phyloP scores from a whole-genome alignment of 1,139 yeast genomes.

The Diutina sp. region DNA sequence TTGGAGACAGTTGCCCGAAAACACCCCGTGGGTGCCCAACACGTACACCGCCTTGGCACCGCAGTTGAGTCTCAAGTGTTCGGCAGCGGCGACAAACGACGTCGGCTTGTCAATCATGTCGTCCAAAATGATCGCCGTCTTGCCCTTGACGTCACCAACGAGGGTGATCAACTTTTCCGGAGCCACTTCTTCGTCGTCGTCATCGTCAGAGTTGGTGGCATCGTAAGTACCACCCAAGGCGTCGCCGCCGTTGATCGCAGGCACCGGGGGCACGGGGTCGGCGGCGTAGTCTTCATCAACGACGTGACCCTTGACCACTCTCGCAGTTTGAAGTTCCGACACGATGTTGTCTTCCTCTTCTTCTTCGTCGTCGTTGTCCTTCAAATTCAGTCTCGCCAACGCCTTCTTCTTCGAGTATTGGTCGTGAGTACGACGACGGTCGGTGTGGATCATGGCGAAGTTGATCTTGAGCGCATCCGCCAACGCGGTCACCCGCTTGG shows the following conservation, averaged over 20 bases:
- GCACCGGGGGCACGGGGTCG: neutral
- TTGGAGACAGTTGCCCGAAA: slow-evolving; percentile 78
- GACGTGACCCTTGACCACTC: slow-evolving; percentile 94
- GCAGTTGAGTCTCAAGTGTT: slow-evolving; percentile 86
- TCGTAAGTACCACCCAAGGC: slow-evolving; percentile 82
- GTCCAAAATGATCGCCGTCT: slow-evolving; percentile 87
- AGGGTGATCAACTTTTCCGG: slow-evolving; percentile 85
- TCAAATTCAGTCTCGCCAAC: slow-evolving; percentile 16
- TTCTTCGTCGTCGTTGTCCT: slow-evolving; percentile 34
- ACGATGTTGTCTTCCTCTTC: slow-evolving; percentile 57
- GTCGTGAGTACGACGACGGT: slow-evolving; percentile 82
- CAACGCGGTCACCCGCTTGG: slow-evolving; percentile 91
- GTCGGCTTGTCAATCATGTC: slow-evolving; percentile 96
- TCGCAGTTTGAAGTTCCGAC: slow-evolving; percentile 86
- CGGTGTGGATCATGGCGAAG: slow-evolving; percentile 98
- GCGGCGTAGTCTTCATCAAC: slow-evolving; percentile 70
- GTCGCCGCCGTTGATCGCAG: slow-evolving; percentile 11
- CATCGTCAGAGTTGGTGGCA: slow-evolving; percentile 72
- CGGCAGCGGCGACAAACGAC: slow-evolving; percentile 93
- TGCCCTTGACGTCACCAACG: slow-evolving; percentile 89
- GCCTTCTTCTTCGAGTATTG: slow-evolving; percentile 33
- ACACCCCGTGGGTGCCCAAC: slow-evolving; percentile 92
- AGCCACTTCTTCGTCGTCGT: slow-evolving; percentile 55
- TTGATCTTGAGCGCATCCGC: slow-evolving; percentile 93
- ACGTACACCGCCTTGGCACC: slow-evolving; percentile 89